Percentiles rank a stretch among this genome's conserved stretches.
Conservation (phyloP, 306 rosid species). For the Sicyos edulis region DNA sequence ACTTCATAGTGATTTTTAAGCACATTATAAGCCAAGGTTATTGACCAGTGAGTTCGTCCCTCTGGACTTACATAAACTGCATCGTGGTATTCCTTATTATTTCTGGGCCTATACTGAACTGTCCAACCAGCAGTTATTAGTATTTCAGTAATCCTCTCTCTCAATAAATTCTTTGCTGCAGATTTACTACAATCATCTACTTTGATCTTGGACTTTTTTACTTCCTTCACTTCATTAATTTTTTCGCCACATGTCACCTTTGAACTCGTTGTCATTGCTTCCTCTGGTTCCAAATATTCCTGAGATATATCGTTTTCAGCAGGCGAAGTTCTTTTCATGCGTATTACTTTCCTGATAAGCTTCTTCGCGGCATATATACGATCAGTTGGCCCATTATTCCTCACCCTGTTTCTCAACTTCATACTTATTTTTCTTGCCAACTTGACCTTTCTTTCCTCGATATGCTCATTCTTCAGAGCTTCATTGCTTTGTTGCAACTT, state of each 20-base stretch:
- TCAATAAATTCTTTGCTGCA: slow-evolving; percentile 43
- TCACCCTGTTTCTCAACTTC: slow-evolving; percentile 25
- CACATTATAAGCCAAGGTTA: slow-evolving; percentile 75
- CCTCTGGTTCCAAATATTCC: slow-evolving; percentile 31
- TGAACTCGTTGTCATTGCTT: slow-evolving; percentile 26
- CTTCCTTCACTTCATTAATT: slow-evolving; percentile 18
- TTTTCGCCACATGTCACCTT: slow-evolving; percentile 14
- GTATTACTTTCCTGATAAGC: slow-evolving; percentile 24
- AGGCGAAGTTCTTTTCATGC: slow-evolving; percentile 24
- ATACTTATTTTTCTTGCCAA: slow-evolving; percentile 20
- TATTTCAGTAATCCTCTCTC: slow-evolving; percentile 52
- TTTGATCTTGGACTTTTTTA: slow-evolving; percentile 10
- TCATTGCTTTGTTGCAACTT: slow-evolving; percentile 23
- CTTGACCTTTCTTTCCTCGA: slow-evolving; percentile 27
- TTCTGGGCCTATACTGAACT: slow-evolving; percentile 67
- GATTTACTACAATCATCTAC: slow-evolving; percentile 24
- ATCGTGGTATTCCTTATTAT: slow-evolving; percentile 47
- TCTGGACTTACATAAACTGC: slow-evolving; percentile 78
- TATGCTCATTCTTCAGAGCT: slow-evolving; percentile 24
- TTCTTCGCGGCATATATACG: slow-evolving; percentile 25
- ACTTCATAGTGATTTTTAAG: slow-evolving; percentile 56
- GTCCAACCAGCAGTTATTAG: slow-evolving; percentile 83
- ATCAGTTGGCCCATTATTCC: slow-evolving; percentile 25
- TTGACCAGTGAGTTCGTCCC: slow-evolving; percentile 85
- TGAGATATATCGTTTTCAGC: slow-evolving; percentile 25